These are phyloP conservation scores for Zygosaccharomyces kombuchaensis DNA, from an alignment of 805 yeast species.

Conservation along the genomic window DNA sequence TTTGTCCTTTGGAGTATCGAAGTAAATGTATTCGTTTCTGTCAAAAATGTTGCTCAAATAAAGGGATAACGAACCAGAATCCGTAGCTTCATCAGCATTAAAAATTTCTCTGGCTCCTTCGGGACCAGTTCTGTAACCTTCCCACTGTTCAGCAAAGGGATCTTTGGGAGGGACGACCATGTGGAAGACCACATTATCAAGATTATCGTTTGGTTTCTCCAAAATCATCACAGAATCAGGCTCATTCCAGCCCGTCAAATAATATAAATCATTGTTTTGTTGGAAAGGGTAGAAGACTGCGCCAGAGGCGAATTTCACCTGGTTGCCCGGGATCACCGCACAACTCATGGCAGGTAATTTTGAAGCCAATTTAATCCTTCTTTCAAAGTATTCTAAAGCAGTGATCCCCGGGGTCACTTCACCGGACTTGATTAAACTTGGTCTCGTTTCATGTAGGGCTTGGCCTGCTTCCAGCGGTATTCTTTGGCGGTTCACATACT, in stretches of 20 bases:
- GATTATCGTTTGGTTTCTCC: slow-evolving; percentile 53
- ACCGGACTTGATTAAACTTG: slow-evolving; percentile 67
- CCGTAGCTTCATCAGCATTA: slow-evolving; percentile 75
- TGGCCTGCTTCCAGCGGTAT: slow-evolving; percentile 61
- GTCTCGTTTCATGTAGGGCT: slow-evolving; percentile 81
- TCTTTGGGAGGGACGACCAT: slow-evolving; percentile 86
- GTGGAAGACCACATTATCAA: slow-evolving; percentile 58
- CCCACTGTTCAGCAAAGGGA: slow-evolving; percentile 82
- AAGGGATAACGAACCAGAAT: slow-evolving; percentile 41
- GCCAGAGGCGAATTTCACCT: slow-evolving; percentile 77
- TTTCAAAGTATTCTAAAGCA: slow-evolving; percentile 71
- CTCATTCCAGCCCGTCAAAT: slow-evolving; percentile 89
- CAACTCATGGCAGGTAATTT: slow-evolving; percentile 58
- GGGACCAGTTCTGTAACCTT: slow-evolving; percentile 85
- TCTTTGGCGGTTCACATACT: slow-evolving; percentile 16
- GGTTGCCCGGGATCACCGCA: slow-evolving; percentile 70
- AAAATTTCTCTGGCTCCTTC: slow-evolving; percentile 77
- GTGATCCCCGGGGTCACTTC: slow-evolving; percentile 85
- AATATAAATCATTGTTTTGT: slow-evolving; percentile 84
- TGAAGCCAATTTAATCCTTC: slow-evolving; percentile 59
- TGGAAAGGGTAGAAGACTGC: slow-evolving; percentile 89
- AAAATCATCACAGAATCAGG: slow-evolving; percentile 71
- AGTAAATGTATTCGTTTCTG: slow-evolving; percentile 49
- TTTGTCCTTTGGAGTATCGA: slow-evolving; percentile 42
- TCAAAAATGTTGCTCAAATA: slow-evolving; percentile 46